Base-by-base conservation (phyloP, 805 yeast genomes). In the Groenewaldozyma salmanticensis region DNA sequence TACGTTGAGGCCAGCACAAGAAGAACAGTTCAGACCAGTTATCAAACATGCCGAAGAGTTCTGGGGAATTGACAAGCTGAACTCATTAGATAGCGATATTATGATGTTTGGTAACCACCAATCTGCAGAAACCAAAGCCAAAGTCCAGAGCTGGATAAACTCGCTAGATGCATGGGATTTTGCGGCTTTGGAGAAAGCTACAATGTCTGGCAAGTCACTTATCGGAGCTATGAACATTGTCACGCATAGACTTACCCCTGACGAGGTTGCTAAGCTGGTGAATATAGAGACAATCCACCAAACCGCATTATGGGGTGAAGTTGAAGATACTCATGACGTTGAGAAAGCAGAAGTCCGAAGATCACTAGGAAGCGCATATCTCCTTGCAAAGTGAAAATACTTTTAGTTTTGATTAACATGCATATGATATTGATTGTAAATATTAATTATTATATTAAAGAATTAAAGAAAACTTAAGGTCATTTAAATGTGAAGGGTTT, bases 311-410 rank as follows among this genome's bases (percentile, higher is more conserved):
- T 92, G 98, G 98, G 98, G 98, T 24, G 96, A 90, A 61, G 97
- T 90, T 19, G 97, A 92, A 64, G 98, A 92, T 56, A 86, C 97
- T 2, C 98, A 92, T 58, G 98, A 92, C 59, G 96, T 92, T n/a
- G 94, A 85, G 54, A 80, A 81, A 60, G 94, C 79, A 31, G 96
- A 92, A 52, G 71, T 94, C 52, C 70, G 85, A 54, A 77, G 96
- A 61, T 77, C 79, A 54, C 71, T 92, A 36, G 78, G 90, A 27
- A 74, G 86, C 49, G 88, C 95, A 21, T 81, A 88, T 3, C 59
- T 82, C 32, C 57, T 77, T 16, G 72, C 78, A 5, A 51, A 49
- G 29, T 31, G 41, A 21, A 11, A 18, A 4, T 17, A 24, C 11
- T 31, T 15, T 6, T 20, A n/a, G 4, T 22, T 21, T 24, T 24